Conservation (phyloP, 2,329 filamentous ascomycete species). For the Botryotinia convoluta region DNA sequence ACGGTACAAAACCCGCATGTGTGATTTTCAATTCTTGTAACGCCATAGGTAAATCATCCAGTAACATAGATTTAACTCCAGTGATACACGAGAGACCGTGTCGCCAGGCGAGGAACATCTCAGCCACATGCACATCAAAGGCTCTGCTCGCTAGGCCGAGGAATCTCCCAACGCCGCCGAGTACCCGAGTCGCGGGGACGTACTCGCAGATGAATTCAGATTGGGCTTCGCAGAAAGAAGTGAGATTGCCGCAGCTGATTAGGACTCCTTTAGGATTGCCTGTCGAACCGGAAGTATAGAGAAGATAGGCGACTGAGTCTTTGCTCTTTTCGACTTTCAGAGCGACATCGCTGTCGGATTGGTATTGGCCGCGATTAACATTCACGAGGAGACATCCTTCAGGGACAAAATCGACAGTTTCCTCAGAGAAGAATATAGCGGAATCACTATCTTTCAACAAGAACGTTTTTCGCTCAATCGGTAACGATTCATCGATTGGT, state of each 20-base stretch:
- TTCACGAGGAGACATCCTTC: background rate
- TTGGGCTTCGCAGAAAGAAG: constrained; percentile 7
- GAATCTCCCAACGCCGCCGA: constrained; percentile 33
- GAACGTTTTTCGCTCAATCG: constrained; percentile 4
- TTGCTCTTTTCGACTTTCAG: background rate
- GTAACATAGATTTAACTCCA: constrained; percentile 20
- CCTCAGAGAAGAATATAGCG: background rate
- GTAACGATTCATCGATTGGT: constrained; percentile 7
- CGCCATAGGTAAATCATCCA: constrained; percentile 7
- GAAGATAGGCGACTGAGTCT: constrained; percentile 55
- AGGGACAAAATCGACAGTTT: background rate
- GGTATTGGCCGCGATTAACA: background rate
- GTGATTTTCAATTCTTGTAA: constrained; percentile 12
- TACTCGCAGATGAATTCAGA: constrained; percentile 5
- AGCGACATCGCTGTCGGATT: background rate
- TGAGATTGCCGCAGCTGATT: constrained; percentile 16
- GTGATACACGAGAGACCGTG: constrained; percentile 36
- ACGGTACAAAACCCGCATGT: constrained; percentile 12
- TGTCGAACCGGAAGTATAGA: constrained; percentile 78
- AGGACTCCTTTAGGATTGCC: constrained; percentile 76
- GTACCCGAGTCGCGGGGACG: background rate
- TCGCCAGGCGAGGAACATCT: constrained; percentile 38
- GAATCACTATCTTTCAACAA: constrained; percentile 2
- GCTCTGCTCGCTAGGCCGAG: constrained; percentile 39
- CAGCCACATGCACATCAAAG: constrained; percentile 37